Percentiles rank a stretch among this genome's conserved stretches.
phyloP scores from a whole-genome alignment of 129 eudicot genomes.

The Pulicaria dysenterica region DNA sequence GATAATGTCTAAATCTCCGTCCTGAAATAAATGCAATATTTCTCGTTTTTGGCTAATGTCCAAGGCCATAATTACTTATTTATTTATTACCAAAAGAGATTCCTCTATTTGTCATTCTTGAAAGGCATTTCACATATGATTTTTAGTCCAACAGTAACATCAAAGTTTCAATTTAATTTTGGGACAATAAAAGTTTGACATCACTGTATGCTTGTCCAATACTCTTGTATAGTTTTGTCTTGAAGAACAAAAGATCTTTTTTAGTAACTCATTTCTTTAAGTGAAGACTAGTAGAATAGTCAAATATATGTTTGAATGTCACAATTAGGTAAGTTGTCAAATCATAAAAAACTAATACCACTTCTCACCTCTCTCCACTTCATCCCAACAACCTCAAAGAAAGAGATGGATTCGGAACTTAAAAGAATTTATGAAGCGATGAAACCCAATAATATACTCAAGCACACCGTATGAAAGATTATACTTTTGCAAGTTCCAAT shows the following conservation, averaged over 20 bases:
- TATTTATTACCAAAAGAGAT: neutral
- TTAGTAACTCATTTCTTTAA: slow-evolving; percentile 22
- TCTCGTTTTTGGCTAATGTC: slow-evolving; percentile 14
- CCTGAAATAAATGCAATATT: neutral
- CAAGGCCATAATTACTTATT: neutral
- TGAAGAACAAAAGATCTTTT: slow-evolving; percentile 18
- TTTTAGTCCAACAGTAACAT: slow-evolving; percentile 2
- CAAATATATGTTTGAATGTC: slow-evolving; percentile 29
- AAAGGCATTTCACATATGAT: slow-evolving; percentile 11
- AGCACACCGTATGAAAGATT: slow-evolving; percentile 9
- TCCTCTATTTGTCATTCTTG: slow-evolving; percentile 8
- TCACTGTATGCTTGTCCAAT: neutral
- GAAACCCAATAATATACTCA: slow-evolving; percentile 1
- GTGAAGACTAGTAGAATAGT: neutral
- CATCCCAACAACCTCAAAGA: slow-evolving; percentile 32
- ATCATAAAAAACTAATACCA: slow-evolving; percentile 27
- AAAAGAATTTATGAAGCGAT: slow-evolving; percentile 2
- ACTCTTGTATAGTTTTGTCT: neutral
- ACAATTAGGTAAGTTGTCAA: slow-evolving; percentile 39
- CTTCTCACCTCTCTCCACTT: slow-evolving; percentile 30
- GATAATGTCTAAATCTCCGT: slow-evolving; percentile 4
- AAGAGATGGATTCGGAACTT: slow-evolving; percentile 13
- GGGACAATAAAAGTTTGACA: neutral
- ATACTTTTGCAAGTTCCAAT: slow-evolving; percentile 1
- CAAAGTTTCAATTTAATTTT: neutral